Evolutionary conservation across 1,139 yeast species (phyloP).

Genomic region (Pichia sp.): DNA sequence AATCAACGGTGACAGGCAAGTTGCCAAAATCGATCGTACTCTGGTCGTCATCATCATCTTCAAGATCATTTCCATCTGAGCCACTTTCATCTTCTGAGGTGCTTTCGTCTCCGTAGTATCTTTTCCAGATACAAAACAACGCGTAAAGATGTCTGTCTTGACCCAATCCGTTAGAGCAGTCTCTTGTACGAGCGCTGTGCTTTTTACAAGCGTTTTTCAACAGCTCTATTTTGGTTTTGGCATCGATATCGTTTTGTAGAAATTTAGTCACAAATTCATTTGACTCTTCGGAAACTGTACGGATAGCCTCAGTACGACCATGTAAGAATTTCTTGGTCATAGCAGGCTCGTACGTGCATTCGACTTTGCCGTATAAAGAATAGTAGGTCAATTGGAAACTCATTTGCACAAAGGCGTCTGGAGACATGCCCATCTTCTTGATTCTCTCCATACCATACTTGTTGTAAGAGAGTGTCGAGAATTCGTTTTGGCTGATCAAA

Average conservation of each 20-base stretch:
- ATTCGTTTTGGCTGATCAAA: slow-evolving; percentile 84
- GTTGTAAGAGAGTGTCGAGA: slow-evolving; percentile 73
- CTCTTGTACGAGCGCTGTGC: slow-evolving; percentile 65
- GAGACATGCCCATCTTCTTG: slow-evolving; percentile 82
- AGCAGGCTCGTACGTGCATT: slow-evolving; percentile 93
- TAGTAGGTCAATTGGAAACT: slow-evolving; percentile 91
- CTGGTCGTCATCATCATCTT: slow-evolving; percentile 30
- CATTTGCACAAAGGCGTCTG: slow-evolving; percentile 94
- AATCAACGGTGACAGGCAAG: slow-evolving; percentile 23
- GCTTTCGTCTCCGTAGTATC: slow-evolving; percentile 48
- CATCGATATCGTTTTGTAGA: slow-evolving; percentile 62
- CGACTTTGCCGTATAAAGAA: slow-evolving; percentile 88
- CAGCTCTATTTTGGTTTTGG: slow-evolving; percentile 55
- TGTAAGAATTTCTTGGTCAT: slow-evolving; percentile 86
- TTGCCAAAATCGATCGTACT: slow-evolving; percentile 31
- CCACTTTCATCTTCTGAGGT: slow-evolving; percentile 16
- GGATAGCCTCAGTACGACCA: slow-evolving; percentile 89
- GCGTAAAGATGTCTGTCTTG: slow-evolving; percentile 91
- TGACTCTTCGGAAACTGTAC: slow-evolving; percentile 79
- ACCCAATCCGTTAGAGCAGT: slow-evolving; percentile 73
- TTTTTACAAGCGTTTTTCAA: slow-evolving; percentile 65
- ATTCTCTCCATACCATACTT: slow-evolving; percentile 73
- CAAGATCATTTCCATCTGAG: not conserved
- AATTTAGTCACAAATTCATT: slow-evolving; percentile 80
- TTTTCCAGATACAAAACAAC: slow-evolving; percentile 81